Evolutionary conservation across 148 eudicot genomes (phyloP).

Genomic region (Suaeda aralocaspica): DNA sequence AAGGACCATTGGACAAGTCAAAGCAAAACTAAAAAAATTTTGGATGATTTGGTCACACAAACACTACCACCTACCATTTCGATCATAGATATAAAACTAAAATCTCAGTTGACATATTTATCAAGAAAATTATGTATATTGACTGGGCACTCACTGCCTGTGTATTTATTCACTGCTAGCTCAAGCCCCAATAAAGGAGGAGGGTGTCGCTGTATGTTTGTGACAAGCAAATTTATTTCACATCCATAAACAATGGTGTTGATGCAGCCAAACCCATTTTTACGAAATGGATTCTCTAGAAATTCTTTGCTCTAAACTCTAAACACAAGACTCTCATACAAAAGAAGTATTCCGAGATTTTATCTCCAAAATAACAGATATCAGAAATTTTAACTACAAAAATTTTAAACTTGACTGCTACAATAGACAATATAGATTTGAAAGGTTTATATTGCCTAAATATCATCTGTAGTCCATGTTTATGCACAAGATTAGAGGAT

Average conservation of each 20-base stretch:
- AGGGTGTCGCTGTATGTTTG: too few relatives aligned
- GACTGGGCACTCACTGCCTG: not conserved
- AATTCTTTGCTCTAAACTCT: not conserved
- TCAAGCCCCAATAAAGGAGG: too few relatives aligned
- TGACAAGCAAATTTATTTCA: too few relatives aligned
- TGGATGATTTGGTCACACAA: not conserved
- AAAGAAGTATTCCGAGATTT: not conserved
- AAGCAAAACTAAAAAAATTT: not conserved
- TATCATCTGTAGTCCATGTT: not conserved
- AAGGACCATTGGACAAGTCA: not conserved
- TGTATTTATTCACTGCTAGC: too few relatives aligned
- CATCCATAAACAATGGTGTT: too few relatives aligned
- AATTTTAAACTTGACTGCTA: not conserved
- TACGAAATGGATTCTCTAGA: too few relatives aligned
- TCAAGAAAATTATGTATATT: not conserved
- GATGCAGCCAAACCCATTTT: too few relatives aligned
- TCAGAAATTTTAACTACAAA: not conserved
- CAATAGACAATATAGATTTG: not conserved
- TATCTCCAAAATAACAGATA: not conserved
- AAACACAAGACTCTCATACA: not conserved
- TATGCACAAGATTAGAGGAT: conserved; percentile 8
- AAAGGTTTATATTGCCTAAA: not conserved
- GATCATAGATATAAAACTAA: not conserved
- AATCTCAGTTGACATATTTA: not conserved
- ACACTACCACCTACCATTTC: not conserved